Conservation (phyloP, 768 basidiomycete species). For the Gloeostereum incarnatum region DNA sequence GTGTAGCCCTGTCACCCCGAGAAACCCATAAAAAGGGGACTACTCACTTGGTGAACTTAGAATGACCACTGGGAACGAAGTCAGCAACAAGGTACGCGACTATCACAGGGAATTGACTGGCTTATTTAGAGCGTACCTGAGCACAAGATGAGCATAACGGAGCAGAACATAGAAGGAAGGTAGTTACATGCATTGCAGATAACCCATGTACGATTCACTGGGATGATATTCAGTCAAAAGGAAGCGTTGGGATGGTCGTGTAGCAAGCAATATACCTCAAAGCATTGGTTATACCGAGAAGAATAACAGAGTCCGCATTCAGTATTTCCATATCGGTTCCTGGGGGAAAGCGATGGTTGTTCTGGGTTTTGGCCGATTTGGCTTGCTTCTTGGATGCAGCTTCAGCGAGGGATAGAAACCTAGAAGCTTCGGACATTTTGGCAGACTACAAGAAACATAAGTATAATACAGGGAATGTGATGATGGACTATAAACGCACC, state of each 20-base stretch:
- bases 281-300: constrained; percentile 64
- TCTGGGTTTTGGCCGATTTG: constrained; percentile 23
- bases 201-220: constrained; percentile 73
- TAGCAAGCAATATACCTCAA: constrained; percentile 35
- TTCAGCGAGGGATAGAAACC: constrained; percentile 47
- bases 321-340: constrained; percentile 74
- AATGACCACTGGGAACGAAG: constrained; percentile 41
- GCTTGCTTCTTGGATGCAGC: constrained; percentile 47
- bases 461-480: background rate
- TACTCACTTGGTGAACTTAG: constrained; percentile 64
- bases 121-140: too few species aligned
- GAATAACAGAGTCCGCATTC: constrained; percentile 61
- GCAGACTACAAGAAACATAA: constrained; percentile 30
- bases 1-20: too few species aligned
- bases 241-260: background rate
- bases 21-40: background rate
- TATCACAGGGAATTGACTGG: too few species aligned
- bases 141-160: background rate
- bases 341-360: constrained; percentile 36
- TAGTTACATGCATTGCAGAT: constrained; percentile 73
- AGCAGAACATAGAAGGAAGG: constrained; percentile 15
- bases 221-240: constrained; percentile 3
- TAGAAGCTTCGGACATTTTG: constrained; percentile 55
- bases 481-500: constrained; percentile 24
- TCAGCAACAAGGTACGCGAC: constrained; percentile 1